Evolutionary conservation across 2,329 filamentous ascomycete species (phyloP).

Genomic region (Colletotrichum truncatum): DNA sequence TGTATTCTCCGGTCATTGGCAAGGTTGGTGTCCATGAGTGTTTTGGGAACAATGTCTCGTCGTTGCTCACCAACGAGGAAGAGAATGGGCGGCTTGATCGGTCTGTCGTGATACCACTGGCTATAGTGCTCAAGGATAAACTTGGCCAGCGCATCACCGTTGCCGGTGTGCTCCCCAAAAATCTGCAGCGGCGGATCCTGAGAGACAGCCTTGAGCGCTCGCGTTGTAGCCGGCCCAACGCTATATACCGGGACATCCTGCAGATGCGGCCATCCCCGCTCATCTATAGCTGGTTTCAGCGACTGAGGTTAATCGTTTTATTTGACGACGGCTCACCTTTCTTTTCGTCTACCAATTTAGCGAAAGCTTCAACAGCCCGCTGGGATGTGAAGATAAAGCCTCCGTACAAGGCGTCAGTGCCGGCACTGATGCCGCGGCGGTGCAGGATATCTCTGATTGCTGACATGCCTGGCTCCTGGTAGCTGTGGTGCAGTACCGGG

Average conservation of each 20-base stretch:
- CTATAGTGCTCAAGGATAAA: conserved; percentile 84
- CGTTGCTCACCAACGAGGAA: conserved; percentile 93
- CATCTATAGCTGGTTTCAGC: conserved; percentile 33
- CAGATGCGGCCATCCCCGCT: conserved; percentile 58
- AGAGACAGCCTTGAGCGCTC: conserved; percentile 70
- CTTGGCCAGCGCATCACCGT: conserved; percentile 79
- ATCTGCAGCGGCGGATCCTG: conserved; percentile 66
- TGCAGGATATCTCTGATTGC: conserved; percentile 61
- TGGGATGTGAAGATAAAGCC: conserved; percentile 89
- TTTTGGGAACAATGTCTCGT: conserved; percentile 88
- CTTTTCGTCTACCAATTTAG: conserved; percentile 66
- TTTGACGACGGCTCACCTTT: conserved; percentile 40
- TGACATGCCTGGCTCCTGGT: conserved; percentile 67
- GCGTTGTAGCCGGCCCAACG: conserved; percentile 82
- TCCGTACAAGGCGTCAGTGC: conserved; percentile 62
- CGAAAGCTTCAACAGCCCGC: conserved; percentile 82
- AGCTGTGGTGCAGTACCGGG: conserved; percentile 78
- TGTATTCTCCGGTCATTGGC: conserved; percentile 60
- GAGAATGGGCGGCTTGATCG: conserved; percentile 70
- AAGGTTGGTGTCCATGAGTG: conserved; percentile 69
- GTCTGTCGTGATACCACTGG: conserved; percentile 53
- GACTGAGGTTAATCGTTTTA: conserved; percentile 1
- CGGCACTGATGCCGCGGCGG: conserved; percentile 48
- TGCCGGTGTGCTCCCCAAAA: conserved; percentile 84
- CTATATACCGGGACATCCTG: conserved; percentile 74